These are phyloP conservation scores for Juncus inflexus DNA, from an alignment of 176 grass and related monocot species.

Conservation along the genomic window DNA sequence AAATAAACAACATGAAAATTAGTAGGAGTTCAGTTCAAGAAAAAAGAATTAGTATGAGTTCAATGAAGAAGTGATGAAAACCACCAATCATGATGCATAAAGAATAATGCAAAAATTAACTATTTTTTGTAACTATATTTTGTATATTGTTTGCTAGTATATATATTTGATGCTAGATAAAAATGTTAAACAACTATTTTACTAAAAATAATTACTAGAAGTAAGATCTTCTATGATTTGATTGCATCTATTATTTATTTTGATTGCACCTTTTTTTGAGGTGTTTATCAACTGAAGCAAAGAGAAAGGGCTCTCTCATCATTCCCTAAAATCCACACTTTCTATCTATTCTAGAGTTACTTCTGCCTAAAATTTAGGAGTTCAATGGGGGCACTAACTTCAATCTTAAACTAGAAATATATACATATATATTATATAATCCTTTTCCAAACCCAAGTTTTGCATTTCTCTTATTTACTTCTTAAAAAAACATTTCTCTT, in stretches of 20 bases:
- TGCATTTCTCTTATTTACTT: no score
- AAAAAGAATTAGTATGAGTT: no score
- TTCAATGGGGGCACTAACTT: conserved; percentile 32
- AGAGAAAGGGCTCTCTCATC: conserved; percentile 19
- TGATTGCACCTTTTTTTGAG: neutral
- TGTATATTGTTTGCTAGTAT: no score
- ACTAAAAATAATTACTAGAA: no score
- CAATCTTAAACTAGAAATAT: conserved; percentile 14
- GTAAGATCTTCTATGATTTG: no score
- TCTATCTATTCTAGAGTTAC: conserved; percentile 10
- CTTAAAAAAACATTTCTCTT: neutral
- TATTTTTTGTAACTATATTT: no score
- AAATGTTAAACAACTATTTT: no score
- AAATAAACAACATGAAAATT: conserved; percentile 2
- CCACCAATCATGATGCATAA: no score
- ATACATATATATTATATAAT: conserved; percentile 1
- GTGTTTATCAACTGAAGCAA: conserved; percentile 32
- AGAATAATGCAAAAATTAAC: no score
- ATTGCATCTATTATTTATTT: no score
- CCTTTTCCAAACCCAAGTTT: neutral
- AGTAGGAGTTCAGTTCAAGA: neutral
- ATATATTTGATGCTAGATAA: no score
- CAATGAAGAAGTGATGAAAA: no score
- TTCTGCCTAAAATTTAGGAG: conserved; percentile 26
- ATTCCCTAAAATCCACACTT: conserved; percentile 13